Base-by-base conservation (phyloP, 2,329 filamentous ascomycete species). In the Bipolaris zeicola region DNA sequence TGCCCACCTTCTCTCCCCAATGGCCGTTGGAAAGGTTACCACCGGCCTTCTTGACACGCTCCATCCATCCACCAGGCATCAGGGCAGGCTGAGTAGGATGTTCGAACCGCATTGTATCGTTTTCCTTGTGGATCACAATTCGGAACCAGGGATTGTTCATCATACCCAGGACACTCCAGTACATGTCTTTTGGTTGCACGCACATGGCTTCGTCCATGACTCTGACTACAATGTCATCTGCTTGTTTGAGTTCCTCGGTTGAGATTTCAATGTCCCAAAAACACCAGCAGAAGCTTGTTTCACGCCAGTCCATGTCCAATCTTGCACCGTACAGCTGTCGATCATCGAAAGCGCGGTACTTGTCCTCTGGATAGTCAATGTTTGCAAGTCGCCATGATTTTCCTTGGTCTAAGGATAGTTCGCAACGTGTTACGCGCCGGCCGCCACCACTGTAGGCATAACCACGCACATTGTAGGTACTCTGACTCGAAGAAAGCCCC, bases 61-160 rank as follows among this genome's bases (percentile, higher is more conserved):
- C 92, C 93, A 97, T 96, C 93, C 93, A 97, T 0, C 93, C 93
- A 13, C 90, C 90, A 0, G 89, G 83, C 62, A 88, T 87, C 36
- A 92, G 76, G 0, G 88, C 87, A 6, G 92, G 91, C 61, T 92
- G 89, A 2, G 92, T 96, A 0, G 93, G 93, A 66, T 97, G 93
- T 73, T 96, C 92, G 64, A 97, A 97, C 5, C 85, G 58, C 39
- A 96, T 77, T 6, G 71, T 76, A 14, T 85, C 80, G 0, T 81
- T 82, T 57, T 93, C 87, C 53, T 87, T 87, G 50, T 86, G 85
- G 52, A 97, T 89, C 1, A 87, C 85, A 1, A 97, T 84, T 5
- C 93, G 84, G 74, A 89, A 97, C 93, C 93, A 97, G 0, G 91
- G 90, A 67, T 96, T 96, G 77, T 96, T 96, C 93, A 97, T 96